These are phyloP conservation scores for Globisporangium alternatum DNA, from an alignment of 352 stramenopile genomes.

Conservation along the genomic window DNA sequence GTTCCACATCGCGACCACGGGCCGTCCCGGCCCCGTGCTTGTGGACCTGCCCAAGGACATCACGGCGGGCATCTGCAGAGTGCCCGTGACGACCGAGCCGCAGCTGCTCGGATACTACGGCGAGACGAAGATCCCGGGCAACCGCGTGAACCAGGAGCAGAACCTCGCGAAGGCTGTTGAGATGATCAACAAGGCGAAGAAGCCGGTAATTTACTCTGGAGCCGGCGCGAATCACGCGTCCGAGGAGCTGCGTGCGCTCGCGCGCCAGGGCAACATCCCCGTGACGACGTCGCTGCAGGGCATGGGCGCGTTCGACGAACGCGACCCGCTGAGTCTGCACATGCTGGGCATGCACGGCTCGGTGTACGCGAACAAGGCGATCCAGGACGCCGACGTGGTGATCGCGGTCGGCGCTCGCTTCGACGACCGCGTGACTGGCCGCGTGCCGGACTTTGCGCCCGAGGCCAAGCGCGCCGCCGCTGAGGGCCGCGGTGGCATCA, in stretches of 20 bases:
- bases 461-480: slow-evolving; percentile 89
- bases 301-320: slow-evolving; percentile 93
- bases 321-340: slow-evolving; percentile 92
- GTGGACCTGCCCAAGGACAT: slow-evolving; percentile 97
- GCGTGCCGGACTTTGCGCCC: slow-evolving; percentile 91
- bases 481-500: slow-evolving; percentile 92
- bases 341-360: slow-evolving; percentile 98
- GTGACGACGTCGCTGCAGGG: slow-evolving; percentile 94
- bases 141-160: slow-evolving; percentile 75
- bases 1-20: slow-evolving; percentile 94
- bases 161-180: slow-evolving; percentile 71
- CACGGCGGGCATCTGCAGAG: slow-evolving; percentile 75
- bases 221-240: slow-evolving; percentile 87
- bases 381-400: slow-evolving; percentile 94
- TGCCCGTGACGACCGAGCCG: slow-evolving; percentile 63
- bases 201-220: slow-evolving; percentile 94
- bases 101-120: slow-evolving; percentile 86
- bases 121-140: slow-evolving; percentile 77
- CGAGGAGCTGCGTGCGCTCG: slow-evolving; percentile 89
- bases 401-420: slow-evolving; percentile 94
- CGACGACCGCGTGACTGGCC: slow-evolving; percentile 95
- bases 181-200: slow-evolving; percentile 93
- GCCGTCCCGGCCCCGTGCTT: slow-evolving; percentile 92
- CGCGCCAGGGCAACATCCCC: slow-evolving; percentile 92
- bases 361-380: slow-evolving; percentile 95